A percentile compares a stretch with the other conserved stretches of the same genome.
Evolutionary conservation across 2,329 filamentous ascomycete genomes (phyloP).

Genomic region (Fusarium zealandicum): DNA sequence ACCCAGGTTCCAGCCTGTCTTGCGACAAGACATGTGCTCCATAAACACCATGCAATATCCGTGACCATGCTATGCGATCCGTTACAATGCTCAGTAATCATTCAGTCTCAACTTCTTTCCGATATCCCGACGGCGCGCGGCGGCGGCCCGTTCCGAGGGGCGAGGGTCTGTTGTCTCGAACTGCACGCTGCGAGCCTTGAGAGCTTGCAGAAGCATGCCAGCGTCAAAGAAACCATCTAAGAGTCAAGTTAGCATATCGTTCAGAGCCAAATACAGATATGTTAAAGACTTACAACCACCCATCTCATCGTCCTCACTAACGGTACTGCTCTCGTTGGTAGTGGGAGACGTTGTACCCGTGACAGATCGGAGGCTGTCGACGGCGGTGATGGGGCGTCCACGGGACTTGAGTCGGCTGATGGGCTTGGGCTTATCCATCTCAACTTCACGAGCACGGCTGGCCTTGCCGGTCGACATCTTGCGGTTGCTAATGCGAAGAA

Average conservation of each 20-base stretch:
- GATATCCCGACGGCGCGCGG: conserved; percentile 69
- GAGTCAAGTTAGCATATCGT: conserved; percentile 39
- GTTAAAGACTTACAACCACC: conserved; percentile 80
- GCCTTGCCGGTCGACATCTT: conserved; percentile 52
- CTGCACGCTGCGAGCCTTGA: conserved; percentile 73
- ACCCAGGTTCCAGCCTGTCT: background rate
- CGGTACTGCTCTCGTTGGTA: conserved; percentile 72
- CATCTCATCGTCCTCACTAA: conserved; percentile 86
- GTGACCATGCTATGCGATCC: conserved; percentile 20
- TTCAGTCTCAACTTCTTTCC: conserved; percentile 76
- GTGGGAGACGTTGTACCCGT: conserved; percentile 65
- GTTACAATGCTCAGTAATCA: conserved; percentile 63
- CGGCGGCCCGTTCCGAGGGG: conserved; percentile 66
- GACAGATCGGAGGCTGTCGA: conserved; percentile 53
- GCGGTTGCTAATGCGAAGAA: conserved; percentile 73
- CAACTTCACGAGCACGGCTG: conserved; percentile 63
- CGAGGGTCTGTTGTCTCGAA: conserved; percentile 60
- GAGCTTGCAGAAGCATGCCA: conserved; percentile 88
- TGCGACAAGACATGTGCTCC: conserved; percentile 20
- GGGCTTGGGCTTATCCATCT: conserved; percentile 49
- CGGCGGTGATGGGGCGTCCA: conserved; percentile 73
- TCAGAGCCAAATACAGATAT: background rate
- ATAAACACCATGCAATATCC: conserved; percentile 30
- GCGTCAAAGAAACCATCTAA: conserved; percentile 98
- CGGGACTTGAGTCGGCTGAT: conserved; percentile 69